A percentile compares a stretch with the other conserved stretches of the same genome.
Conservation (phyloP, 2,329 filamentous ascomycete genomes). For the Ophiostoma quercus region DNA sequence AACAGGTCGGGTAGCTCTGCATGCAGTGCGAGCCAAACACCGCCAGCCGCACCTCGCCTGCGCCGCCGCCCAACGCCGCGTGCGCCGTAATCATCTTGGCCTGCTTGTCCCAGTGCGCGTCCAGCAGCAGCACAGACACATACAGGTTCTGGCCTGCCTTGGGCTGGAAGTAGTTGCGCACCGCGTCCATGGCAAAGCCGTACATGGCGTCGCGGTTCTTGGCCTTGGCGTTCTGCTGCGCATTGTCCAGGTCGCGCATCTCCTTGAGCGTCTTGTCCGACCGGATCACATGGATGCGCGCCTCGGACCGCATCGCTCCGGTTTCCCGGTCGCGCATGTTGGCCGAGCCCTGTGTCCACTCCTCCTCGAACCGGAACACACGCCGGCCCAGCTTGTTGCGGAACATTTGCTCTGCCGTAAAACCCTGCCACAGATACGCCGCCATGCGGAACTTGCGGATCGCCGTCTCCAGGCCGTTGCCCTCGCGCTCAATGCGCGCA, state of each 20-base stretch:
- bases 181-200: conserved; percentile 68
- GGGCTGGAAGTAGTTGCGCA: conserved; percentile 70
- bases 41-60: conserved; percentile 70
- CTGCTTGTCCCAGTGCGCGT: conserved; percentile 77
- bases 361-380: conserved; percentile 86
- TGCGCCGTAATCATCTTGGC: conserved; percentile 70
- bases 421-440: conserved; percentile 94
- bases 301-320: conserved; percentile 79
- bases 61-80: conserved; percentile 71
- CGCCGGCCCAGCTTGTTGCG: conserved; percentile 80
- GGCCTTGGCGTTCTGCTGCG: conserved; percentile 69
- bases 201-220: conserved; percentile 70
- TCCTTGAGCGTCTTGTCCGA: conserved; percentile 79
- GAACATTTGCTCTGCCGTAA: conserved; percentile 94
- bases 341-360: conserved; percentile 81
- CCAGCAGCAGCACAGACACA: conserved; percentile 79
- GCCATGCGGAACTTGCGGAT: conserved; percentile 90
- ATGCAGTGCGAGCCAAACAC: conserved; percentile 91
- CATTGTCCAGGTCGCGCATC: conserved; percentile 68
- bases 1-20: conserved; percentile 80
- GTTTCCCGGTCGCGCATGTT: conserved; percentile 67
- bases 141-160: conserved; percentile 76
- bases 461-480: conserved; percentile 73
- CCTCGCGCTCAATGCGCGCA: conserved; percentile 69
- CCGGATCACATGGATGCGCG: conserved; percentile 80